These are phyloP conservation scores for Sporothrix sp. DNA, from an alignment of 2,329 filamentous ascomycete genomes.

Conservation along the genomic window DNA sequence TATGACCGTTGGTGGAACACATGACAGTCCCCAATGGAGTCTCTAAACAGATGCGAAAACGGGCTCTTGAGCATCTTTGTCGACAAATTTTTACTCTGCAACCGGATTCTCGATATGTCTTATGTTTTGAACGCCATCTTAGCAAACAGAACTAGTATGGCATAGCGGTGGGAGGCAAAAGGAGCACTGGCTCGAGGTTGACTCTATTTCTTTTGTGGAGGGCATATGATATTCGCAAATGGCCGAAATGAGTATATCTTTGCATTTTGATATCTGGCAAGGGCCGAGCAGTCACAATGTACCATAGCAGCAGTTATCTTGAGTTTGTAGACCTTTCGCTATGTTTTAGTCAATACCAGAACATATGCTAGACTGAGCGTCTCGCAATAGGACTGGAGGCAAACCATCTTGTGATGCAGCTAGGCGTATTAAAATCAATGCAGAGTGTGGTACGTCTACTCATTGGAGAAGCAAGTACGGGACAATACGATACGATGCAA, in stretches of 20 bases:
- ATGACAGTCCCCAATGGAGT: slow-evolving; percentile 12
- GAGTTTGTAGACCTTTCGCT: not conserved
- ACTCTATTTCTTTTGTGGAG: not conserved
- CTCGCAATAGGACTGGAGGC: too few species aligned
- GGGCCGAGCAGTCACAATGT: slow-evolving; percentile 11
- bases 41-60: not conserved
- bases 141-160: too few species aligned
- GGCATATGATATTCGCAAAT: not conserved
- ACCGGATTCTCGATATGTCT: not conserved
- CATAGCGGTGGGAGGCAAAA: not conserved
- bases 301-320: slow-evolving; percentile 9
- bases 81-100: slow-evolving; percentile 1
- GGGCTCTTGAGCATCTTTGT: not conserved
- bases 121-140: slow-evolving; percentile 2
- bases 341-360: slow-evolving; percentile 8
- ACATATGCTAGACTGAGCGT: not conserved
- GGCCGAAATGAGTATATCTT: not conserved
- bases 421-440: too few species aligned
- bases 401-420: too few species aligned
- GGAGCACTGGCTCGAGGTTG: not conserved
- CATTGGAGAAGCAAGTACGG: too few species aligned
- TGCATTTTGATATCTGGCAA: slow-evolving; percentile 12
- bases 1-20: slow-evolving; percentile 13
- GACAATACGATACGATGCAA: too few species aligned
- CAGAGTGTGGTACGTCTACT: too few species aligned